phyloP scores from a whole-genome alignment of 371 early-diverging fungal genomes.

The Lichtheimia ramosa region DNA sequence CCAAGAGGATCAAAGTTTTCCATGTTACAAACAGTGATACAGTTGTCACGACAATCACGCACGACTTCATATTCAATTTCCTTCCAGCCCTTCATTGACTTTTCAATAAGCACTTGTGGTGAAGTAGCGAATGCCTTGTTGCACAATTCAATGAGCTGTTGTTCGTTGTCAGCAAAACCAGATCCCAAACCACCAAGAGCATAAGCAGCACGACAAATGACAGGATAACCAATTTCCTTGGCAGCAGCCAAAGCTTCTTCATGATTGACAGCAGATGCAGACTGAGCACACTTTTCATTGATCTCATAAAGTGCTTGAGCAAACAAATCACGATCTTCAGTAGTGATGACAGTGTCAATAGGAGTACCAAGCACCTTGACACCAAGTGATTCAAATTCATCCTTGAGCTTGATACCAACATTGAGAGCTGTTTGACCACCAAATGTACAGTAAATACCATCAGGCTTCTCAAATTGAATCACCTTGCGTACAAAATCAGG shows the following conservation, averaged over 20 bases:
- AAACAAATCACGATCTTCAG: conserved; percentile 95
- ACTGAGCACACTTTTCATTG: conserved; percentile 82
- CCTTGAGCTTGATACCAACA: conserved; percentile 85
- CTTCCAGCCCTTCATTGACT: conserved; percentile 97
- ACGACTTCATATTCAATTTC: conserved; percentile 98
- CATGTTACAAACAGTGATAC: conserved; percentile 98
- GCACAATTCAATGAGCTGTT: conserved; percentile 74
- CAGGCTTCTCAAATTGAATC: conserved; percentile 88
- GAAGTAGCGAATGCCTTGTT: conserved; percentile 82
- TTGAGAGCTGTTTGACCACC: conserved; percentile 96
- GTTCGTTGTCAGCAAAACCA: conserved; percentile 87
- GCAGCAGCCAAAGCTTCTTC: conserved; percentile 86
- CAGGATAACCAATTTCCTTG: conserved; percentile 85
- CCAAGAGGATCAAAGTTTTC: conserved; percentile 98
- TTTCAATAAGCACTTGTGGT: conserved; percentile 93
- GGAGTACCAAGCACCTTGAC: conserved; percentile 94
- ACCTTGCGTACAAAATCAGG: conserved; percentile 91
- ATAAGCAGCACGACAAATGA: conserved; percentile 93
- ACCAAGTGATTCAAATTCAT: conserved; percentile 80
- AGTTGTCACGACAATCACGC: conserved; percentile 88
- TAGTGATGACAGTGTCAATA: conserved; percentile 86
- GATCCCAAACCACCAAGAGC: conserved; percentile 95
- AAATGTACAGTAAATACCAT: conserved; percentile 93
- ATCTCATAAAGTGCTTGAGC: conserved; percentile 82
- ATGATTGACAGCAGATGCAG: conserved; percentile 75